phyloP scores from a whole-genome alignment of 139 green algal species.

The Marvania coccoides region DNA sequence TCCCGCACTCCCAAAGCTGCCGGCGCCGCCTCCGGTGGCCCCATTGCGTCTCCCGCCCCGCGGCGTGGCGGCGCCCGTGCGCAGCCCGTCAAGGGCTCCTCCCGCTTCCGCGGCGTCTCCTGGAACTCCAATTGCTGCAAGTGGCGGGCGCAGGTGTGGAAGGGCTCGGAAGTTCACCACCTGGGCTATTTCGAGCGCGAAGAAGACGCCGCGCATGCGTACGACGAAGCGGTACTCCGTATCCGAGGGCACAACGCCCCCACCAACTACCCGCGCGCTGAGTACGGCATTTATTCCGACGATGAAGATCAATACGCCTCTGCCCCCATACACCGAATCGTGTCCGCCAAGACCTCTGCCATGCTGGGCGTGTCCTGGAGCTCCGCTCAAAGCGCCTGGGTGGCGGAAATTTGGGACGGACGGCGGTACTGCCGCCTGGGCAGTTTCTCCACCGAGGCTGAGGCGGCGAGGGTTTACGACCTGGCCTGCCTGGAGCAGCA shows the following conservation, averaged over 20 bases:
- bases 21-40: not conserved
- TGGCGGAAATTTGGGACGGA: conserved; percentile 15
- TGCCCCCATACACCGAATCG: not conserved
- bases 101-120: conserved; percentile 26
- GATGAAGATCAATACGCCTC: not conserved
- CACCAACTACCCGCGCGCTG: conserved; percentile 32
- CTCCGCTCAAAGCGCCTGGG: not conserved
- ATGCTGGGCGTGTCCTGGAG: conserved; percentile 10
- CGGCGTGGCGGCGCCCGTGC: not conserved
- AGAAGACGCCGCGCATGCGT: conserved; percentile 48
- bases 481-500: conserved; percentile 6
- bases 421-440: conserved; percentile 27
- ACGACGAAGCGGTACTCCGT: conserved; percentile 48
- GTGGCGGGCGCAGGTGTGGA: conserved; percentile 31
- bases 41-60: not conserved
- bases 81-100: conserved; percentile 22
- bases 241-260: conserved; percentile 31
- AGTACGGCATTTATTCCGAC: not conserved
- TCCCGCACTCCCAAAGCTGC: not conserved
- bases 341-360: not conserved
- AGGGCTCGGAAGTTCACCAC: conserved; percentile 38
- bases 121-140: conserved; percentile 30
- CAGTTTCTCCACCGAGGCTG: conserved; percentile 43
- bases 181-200: conserved; percentile 57
- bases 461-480: conserved; percentile 54